A percentile compares a stretch with the other conserved stretches of the same genome.
phyloP scores from a whole-genome alignment of 2,329 filamentous ascomycete genomes.

The Amylocarpus encephaloides region DNA sequence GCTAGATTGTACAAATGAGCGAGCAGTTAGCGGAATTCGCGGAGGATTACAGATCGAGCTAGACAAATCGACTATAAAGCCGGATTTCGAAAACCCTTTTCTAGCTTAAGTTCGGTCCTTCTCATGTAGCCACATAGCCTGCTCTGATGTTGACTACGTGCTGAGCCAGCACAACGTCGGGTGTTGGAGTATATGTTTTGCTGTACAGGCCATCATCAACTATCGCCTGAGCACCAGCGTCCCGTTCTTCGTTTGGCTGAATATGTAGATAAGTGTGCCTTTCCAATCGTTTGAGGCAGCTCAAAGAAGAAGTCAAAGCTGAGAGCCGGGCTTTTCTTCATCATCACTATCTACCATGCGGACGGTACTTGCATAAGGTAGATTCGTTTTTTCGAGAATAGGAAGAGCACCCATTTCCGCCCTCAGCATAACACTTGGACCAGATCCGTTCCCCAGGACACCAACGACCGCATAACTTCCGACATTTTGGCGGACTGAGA shows the following conservation, averaged over 20 bases:
- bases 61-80: too few species aligned
- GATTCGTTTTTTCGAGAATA: slow-evolving; percentile 46
- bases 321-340: too few species aligned
- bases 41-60: too few species aligned
- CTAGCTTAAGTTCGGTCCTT: too few species aligned
- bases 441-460: slow-evolving; percentile 47
- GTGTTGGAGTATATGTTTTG: slow-evolving; percentile 45
- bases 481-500: slow-evolving; percentile 42
- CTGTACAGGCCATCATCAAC: slow-evolving; percentile 51
- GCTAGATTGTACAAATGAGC: too few species aligned
- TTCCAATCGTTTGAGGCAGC: slow-evolving; percentile 48
- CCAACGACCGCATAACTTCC: slow-evolving; percentile 53
- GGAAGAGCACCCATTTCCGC: slow-evolving; percentile 59
- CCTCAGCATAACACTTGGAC: slow-evolving; percentile 49
- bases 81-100: too few species aligned
- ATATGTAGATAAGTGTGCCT: slow-evolving; percentile 65
- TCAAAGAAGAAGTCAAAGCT: too few species aligned
- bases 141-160: too few species aligned
- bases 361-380: slow-evolving; percentile 48
- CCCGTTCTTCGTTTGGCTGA: slow-evolving; percentile 61
- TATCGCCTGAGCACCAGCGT: slow-evolving; percentile 57
- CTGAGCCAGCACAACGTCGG: slow-evolving; percentile 48
- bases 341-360: slow-evolving; percentile 34
- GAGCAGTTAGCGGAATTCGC: too few species aligned
- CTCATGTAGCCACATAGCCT: too few species aligned